phyloP scores from a whole-genome alignment of 768 basidiomycete species.

The Strobilomyces dryophilus region DNA sequence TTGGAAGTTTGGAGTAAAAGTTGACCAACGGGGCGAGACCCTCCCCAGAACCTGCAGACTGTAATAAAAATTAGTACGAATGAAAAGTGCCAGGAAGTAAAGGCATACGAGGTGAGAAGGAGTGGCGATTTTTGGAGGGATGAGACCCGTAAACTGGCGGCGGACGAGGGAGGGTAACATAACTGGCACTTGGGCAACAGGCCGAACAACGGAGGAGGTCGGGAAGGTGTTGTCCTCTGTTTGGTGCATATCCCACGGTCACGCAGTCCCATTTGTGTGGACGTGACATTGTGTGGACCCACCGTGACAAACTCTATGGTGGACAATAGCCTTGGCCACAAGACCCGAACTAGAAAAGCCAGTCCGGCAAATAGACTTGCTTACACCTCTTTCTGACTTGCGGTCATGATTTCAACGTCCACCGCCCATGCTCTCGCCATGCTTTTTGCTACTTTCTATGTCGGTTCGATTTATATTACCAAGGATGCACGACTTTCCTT shows the following conservation, averaged over 20 bases:
- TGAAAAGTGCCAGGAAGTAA: neutral
- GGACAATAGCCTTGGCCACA: constrained; percentile 17
- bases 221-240: constrained; percentile 18
- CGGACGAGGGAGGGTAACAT: constrained; percentile 86
- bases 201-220: constrained; percentile 18
- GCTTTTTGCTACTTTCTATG: constrained; percentile 63
- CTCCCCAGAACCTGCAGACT: constrained; percentile 81
- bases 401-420: constrained; percentile 25
- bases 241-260: constrained; percentile 19
- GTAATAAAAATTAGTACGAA: constrained; percentile 11
- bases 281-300: constrained; percentile 9
- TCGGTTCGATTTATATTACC: constrained; percentile 78
- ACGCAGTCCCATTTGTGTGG: neutral
- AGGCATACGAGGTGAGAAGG: constrained; percentile 72
- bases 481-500: constrained; percentile 59
- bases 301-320: constrained; percentile 1
- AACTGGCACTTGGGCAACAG: constrained; percentile 19
- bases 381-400: neutral
- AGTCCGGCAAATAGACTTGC: constrained; percentile 4
- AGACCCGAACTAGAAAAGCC: constrained; percentile 11
- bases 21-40: constrained; percentile 83
- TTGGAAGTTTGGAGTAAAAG: constrained; percentile 96
- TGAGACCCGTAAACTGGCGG: constrained; percentile 77
- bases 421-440: constrained; percentile 54
- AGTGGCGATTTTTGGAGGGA: constrained; percentile 95